phyloP scores from a whole-genome alignment of 23 red algal species.

The Gracilaria caudata region DNA sequence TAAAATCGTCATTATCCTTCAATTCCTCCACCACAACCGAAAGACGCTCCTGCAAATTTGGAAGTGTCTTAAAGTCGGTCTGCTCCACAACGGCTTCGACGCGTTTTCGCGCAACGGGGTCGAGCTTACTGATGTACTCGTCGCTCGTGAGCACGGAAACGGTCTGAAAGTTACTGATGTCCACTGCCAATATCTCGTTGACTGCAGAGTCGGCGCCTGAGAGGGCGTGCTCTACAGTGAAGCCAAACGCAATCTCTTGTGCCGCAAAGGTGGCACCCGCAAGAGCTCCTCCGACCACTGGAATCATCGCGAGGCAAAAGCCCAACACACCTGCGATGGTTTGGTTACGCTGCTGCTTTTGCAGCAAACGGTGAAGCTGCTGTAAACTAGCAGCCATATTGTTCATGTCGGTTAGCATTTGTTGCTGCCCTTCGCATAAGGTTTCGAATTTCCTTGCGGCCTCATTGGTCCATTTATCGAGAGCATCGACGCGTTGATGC shows the following conservation, averaged over 20 bases:
- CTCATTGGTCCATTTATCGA: background rate
- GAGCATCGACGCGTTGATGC: background rate
- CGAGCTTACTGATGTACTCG: background rate
- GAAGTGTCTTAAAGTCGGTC: background rate
- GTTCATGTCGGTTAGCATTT: background rate
- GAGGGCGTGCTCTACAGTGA: background rate
- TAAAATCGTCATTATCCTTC: background rate
- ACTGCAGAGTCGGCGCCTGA: background rate
- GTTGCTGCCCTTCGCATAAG: background rate
- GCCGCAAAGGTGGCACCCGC: background rate
- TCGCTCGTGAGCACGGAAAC: background rate
- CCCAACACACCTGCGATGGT: background rate
- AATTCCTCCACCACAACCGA: background rate
- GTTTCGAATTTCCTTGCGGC: background rate
- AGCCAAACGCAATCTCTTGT: background rate
- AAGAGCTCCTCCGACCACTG: background rate
- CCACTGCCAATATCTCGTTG: background rate
- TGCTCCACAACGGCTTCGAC: conserved; percentile 4
- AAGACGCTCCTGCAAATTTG: background rate
- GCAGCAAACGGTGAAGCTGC: background rate
- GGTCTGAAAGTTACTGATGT: background rate
- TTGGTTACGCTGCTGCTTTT: background rate
- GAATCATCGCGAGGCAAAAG: background rate
- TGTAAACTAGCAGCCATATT: background rate
- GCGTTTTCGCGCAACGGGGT: background rate